Evolutionary conservation across 345 rosid genomes (phyloP).

Genomic region (Melaleuca quinquenervia): DNA sequence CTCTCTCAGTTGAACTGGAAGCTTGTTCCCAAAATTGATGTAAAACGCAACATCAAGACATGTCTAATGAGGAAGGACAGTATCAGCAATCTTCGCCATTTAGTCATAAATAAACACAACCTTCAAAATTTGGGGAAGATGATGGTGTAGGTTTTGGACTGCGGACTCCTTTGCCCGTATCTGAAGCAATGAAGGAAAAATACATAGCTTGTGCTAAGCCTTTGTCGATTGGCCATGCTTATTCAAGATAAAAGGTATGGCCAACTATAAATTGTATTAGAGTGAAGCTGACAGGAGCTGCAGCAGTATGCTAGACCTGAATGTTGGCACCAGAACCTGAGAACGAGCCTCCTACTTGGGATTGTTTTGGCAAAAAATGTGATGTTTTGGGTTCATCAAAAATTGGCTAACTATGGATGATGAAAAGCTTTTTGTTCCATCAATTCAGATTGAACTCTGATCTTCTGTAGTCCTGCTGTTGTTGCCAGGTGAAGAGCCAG

Average conservation of each 20-base stretch:
- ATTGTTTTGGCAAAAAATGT: background rate
- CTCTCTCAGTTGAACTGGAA: background rate
- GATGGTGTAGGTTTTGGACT: background rate
- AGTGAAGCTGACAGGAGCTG: background rate
- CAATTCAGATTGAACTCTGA: background rate
- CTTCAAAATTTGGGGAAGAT: background rate
- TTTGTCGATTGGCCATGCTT: background rate
- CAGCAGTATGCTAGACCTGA: background rate
- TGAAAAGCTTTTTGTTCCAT: background rate
- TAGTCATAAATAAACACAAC: background rate
- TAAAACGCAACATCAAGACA: background rate
- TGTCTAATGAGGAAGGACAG: background rate
- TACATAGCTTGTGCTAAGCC: constrained; percentile 3
- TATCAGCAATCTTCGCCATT: background rate
- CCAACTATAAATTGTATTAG: background rate
- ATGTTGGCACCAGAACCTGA: background rate
- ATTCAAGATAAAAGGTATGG: constrained; percentile 1
- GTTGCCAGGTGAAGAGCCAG: background rate
- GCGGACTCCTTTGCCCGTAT: constrained; percentile 21
- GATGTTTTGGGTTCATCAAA: background rate
- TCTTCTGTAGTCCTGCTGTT: constrained; percentile 1
- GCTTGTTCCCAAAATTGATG: background rate
- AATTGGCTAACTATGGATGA: background rate
- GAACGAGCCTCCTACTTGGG: background rate
- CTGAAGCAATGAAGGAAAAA: constrained; percentile 13